Conservation (phyloP, 345 rosid species). For the Mercurialis annua region DNA sequence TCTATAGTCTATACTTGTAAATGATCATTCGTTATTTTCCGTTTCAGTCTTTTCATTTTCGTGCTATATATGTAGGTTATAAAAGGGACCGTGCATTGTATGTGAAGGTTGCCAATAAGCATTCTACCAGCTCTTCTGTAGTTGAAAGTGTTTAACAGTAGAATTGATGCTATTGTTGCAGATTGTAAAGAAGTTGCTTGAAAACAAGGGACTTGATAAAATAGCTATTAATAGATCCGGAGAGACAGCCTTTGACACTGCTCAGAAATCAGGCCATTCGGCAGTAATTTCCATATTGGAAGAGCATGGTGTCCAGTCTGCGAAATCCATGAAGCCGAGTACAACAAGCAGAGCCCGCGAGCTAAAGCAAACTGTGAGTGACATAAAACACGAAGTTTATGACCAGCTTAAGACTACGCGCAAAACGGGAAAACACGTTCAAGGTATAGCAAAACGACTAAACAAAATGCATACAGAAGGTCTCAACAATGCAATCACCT, state of each 20-base stretch:
- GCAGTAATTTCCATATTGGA: slow-evolving; percentile 48
- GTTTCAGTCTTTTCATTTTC: no score
- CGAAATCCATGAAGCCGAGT: slow-evolving; percentile 50
- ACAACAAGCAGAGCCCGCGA: slow-evolving; percentile 43
- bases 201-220: slow-evolving; percentile 44
- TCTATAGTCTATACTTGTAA: no score
- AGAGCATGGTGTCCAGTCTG: slow-evolving; percentile 49
- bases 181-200: slow-evolving; percentile 52
- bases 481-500: slow-evolving; percentile 85
- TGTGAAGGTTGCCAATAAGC: not conserved
- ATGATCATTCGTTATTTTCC: no score
- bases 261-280: slow-evolving; percentile 53
- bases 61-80: no score
- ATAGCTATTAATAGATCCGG: slow-evolving; percentile 51
- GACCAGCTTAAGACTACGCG: slow-evolving; percentile 72
- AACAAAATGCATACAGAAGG: slow-evolving; percentile 84
- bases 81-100: no score
- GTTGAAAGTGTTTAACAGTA: slow-evolving; percentile 5
- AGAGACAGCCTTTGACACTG: slow-evolving; percentile 71
- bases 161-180: slow-evolving; percentile 33
- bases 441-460: slow-evolving; percentile 72
- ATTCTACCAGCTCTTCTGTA: not conserved
- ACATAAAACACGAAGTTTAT: slow-evolving; percentile 81
- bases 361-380: slow-evolving; percentile 82
- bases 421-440: slow-evolving; percentile 62